Base-by-base conservation (phyloP, 192 early-diverging fungal species). In the Coemansia sp. region DNA sequence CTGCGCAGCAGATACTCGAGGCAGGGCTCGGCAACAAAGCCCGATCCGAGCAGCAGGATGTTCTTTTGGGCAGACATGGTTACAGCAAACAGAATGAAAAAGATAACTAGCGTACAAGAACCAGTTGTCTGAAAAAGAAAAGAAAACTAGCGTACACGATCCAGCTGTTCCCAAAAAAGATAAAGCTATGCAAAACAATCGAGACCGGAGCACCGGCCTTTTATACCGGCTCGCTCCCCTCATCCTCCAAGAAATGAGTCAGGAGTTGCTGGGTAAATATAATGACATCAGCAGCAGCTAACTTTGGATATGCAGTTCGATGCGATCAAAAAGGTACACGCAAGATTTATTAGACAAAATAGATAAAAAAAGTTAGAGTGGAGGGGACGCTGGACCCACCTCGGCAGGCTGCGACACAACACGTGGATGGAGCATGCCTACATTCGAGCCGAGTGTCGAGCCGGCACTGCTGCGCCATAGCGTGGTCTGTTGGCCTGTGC, bases 11-110 rank as follows among this genome's bases (percentile, higher is more conserved):
- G 88, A 82, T 95, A 97, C 67, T 94, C 89, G 57, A 92, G 89
- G 71, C 92, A 91, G 37, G 97, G 97, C 67, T 90, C 93, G 67
- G 97, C 96, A 50, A 99, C 97, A 77, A 93, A 99, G 59, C 97
- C 97, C 37, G 93, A 91, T 52, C 97, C 97, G 60, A 99, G 89
- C 25, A 99, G 89, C 64, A 99, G 87, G 75, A 99, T 94, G 59
- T 90, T 92, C 71, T 71, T 71, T 39, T 69, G 73, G 52, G 53
- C 64, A 52, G 74, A 61, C 74, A 77, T 57, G 21, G 26, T 22
- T 37, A 31, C 22, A 17, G 1, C 47, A 39, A 41, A 60, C 26
- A 54, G 12, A n/a, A 54, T 19, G 9, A 48, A 49, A 58, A 49
- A 58, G 21, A 25, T 39, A 68, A 65, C 29, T 31, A 31, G 29